Evolutionary conservation across 768 basidiomycete species (phyloP).

Genomic region (Podaxis mareebaensis): DNA sequence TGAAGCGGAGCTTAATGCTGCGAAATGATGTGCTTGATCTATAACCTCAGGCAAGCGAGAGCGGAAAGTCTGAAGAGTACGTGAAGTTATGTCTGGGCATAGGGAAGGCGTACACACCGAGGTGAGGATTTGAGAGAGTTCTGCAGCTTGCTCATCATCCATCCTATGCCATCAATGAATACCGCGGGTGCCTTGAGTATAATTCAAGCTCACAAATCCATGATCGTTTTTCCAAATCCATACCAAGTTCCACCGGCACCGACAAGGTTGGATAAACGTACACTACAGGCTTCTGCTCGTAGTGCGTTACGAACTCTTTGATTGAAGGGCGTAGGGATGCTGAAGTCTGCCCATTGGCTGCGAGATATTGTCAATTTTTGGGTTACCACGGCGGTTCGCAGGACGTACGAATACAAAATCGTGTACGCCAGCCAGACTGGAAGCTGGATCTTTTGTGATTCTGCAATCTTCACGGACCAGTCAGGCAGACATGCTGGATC

Average conservation of each 20-base stretch:
- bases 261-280: constrained; percentile 79
- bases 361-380: constrained; percentile 6
- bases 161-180: constrained; percentile 47
- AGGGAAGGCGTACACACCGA: constrained; percentile 42
- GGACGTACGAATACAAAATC: constrained; percentile 71
- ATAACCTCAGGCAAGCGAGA: constrained; percentile 75
- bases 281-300: constrained; percentile 85
- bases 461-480: constrained; percentile 61
- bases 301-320: constrained; percentile 81
- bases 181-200: neutral
- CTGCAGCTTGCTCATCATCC: constrained; percentile 70
- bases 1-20: constrained; percentile 59
- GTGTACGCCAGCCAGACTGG: constrained; percentile 93
- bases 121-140: constrained; percentile 70
- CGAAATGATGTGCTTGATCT: constrained; percentile 90
- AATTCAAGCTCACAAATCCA: constrained; percentile 61
- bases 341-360: constrained; percentile 89
- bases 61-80: constrained; percentile 62
- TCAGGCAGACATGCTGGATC: neutral
- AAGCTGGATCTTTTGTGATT: constrained; percentile 73
- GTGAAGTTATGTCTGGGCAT: constrained; percentile 11
- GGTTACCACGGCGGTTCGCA: neutral
- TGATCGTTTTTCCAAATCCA: constrained; percentile 84
- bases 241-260: constrained; percentile 93
- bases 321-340: constrained; percentile 77